phyloP scores from a whole-genome alignment of 164 flowering plant species.

The Stephania cephalantha region DNA sequence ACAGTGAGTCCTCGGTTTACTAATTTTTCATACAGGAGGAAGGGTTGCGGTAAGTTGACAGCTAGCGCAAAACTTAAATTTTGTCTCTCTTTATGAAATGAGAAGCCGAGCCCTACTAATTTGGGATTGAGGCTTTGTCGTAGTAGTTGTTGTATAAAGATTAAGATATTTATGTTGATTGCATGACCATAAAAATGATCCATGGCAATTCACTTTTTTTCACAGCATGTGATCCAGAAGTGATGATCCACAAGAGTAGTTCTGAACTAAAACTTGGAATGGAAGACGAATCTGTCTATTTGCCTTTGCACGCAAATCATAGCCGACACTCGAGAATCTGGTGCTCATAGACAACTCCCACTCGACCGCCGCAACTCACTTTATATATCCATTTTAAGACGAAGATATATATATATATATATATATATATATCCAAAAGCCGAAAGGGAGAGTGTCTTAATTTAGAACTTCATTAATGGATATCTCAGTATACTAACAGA shows the following conservation, averaged over 20 bases:
- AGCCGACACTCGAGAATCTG: constrained; percentile 13
- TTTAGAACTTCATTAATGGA: constrained; percentile 1
- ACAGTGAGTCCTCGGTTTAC: no score
- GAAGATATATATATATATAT: not conserved
- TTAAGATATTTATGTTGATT: no score
- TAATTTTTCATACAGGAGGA: no score
- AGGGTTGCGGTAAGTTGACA: no score
- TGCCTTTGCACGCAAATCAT: constrained; percentile 16
- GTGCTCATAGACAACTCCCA: constrained; percentile 5
- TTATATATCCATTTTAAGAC: not conserved
- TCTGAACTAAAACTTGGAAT: not conserved
- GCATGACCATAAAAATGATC: no score
- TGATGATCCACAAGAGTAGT: not conserved
- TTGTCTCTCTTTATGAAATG: no score
- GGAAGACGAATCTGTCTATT: constrained; percentile 9
- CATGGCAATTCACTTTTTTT: not conserved
- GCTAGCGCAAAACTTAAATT: no score
- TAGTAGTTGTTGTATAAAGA: no score
- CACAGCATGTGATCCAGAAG: not conserved
- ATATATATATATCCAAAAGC: not conserved
- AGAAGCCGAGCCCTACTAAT: no score
- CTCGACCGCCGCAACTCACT: not conserved
- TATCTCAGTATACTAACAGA: not conserved
- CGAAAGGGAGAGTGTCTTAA: constrained; percentile 4
- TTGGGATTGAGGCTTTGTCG: no score